Conservation (phyloP, 1,139 yeast genomes). For the Scheffersomyces illinoinensis region DNA sequence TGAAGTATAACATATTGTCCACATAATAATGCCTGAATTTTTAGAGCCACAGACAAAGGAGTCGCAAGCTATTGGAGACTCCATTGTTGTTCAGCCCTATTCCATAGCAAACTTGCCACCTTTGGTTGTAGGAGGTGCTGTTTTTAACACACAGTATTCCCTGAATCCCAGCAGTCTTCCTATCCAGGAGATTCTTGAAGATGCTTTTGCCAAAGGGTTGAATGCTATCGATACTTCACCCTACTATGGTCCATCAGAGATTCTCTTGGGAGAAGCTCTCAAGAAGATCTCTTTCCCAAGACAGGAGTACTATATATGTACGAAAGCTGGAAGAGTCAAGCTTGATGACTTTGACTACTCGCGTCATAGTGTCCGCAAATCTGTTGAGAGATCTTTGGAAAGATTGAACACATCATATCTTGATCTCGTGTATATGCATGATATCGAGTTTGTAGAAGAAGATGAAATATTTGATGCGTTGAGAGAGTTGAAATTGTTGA, state of each 20-base stretch:
- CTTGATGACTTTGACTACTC: conserved; percentile 76
- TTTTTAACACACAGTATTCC: conserved; percentile 76
- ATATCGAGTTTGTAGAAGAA: conserved; percentile 74
- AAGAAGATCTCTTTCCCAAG: conserved; percentile 48
- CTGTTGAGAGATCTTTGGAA: conserved; percentile 65
- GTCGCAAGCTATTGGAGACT: conserved; percentile 6
- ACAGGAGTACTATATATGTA: conserved; percentile 67
- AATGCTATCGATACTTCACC: conserved; percentile 89
- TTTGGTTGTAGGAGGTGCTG: conserved; percentile 81
- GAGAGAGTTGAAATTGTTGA: conserved; percentile 55
- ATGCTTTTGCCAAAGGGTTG: conserved; percentile 68
- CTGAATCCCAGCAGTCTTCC: conserved; percentile 63
- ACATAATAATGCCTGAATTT: background rate
- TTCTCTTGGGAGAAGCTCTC: conserved; percentile 68
- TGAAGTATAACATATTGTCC: background rate
- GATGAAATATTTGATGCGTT: conserved; percentile 63
- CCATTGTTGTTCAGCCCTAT: conserved; percentile 18
- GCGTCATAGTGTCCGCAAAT: conserved; percentile 54
- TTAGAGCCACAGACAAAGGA: background rate
- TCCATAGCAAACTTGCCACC: conserved; percentile 49
- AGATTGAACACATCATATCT: conserved; percentile 67
- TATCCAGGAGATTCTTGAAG: conserved; percentile 53
- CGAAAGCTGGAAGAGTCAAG: conserved; percentile 81
- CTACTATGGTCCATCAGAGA: conserved; percentile 89
- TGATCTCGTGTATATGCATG: conserved; percentile 85